phyloP scores from a whole-genome alignment of 139 green algal genomes.

The Prasinococcaceae sp. region DNA sequence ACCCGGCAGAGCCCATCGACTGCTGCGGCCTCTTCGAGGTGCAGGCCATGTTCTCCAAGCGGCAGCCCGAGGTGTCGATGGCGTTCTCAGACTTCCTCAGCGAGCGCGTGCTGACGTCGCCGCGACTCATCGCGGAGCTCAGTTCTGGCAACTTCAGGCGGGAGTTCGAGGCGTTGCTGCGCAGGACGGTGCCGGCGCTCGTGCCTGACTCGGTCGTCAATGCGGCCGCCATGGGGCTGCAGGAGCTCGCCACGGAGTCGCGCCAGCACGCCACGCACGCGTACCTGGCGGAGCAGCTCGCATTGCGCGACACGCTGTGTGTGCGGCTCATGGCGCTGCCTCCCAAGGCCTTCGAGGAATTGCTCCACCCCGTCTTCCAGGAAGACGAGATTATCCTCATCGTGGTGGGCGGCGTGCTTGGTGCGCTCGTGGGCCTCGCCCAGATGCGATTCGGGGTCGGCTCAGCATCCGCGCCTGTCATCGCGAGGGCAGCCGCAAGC shows the following conservation, averaged over 20 bases:
- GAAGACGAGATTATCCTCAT: slow-evolving; percentile 39
- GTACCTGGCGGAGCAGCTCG: slow-evolving; percentile 15
- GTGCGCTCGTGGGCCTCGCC: slow-evolving; percentile 18
- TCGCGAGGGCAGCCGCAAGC: not conserved
- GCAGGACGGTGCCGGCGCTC: not conserved
- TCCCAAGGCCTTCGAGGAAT: slow-evolving; percentile 24
- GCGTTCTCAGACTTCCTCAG: slow-evolving; percentile 18
- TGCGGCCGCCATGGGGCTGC: slow-evolving; percentile 55
- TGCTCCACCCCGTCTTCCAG: slow-evolving; percentile 33
- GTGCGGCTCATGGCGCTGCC: slow-evolving; percentile 12
- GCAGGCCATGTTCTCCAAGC: slow-evolving; percentile 31
- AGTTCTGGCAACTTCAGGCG: slow-evolving; percentile 4
- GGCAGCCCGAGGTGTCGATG: slow-evolving; percentile 24
- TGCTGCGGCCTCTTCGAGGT: slow-evolving; percentile 3
- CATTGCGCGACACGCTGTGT: slow-evolving; percentile 13
- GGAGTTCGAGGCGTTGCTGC: slow-evolving; percentile 11
- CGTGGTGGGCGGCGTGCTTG: slow-evolving; percentile 27
- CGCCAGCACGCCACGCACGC: slow-evolving; percentile 8
- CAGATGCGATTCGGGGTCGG: slow-evolving; percentile 11
- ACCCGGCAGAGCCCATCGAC: slow-evolving; percentile 21
- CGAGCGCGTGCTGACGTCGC: slow-evolving; percentile 18
- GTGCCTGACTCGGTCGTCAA: no score
- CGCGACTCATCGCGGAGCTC: slow-evolving; percentile 23
- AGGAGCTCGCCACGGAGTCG: slow-evolving; percentile 47
- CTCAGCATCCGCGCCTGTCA: no score